Evolutionary conservation across 202 grass and related monocot species (phyloP).

Genomic region (Alloteropsis angusta): DNA sequence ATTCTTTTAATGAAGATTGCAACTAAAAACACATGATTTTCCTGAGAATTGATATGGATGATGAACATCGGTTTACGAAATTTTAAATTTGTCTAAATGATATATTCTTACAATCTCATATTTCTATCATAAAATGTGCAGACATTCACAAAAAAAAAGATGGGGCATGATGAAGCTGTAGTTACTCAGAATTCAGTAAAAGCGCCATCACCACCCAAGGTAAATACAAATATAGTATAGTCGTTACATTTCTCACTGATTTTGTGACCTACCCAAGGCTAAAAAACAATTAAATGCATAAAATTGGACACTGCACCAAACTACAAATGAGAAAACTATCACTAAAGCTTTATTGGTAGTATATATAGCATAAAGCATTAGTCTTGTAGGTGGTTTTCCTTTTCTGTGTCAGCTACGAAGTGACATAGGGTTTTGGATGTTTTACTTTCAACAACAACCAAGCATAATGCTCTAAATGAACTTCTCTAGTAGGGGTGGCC

Average conservation of each 20-base stretch:
- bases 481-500: background rate
- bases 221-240: background rate
- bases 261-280: background rate
- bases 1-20: background rate
- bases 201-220: conserved; percentile 26
- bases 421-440: background rate
- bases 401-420: background rate
- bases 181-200: conserved; percentile 30
- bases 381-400: background rate
- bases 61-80: background rate
- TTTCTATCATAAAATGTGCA: conserved; percentile 5
- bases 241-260: background rate
- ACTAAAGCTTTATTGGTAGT: background rate
- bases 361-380: background rate
- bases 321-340: background rate
- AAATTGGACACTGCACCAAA: background rate
- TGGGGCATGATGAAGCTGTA: conserved; percentile 36
- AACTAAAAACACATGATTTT: background rate
- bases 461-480: background rate
- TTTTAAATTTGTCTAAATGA: background rate
- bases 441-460: background rate
- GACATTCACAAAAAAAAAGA: conserved; percentile 11
- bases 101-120: background rate
- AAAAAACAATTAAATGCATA: background rate
- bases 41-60: background rate